Evolutionary conservation across 2,329 filamentous ascomycete species (phyloP), one percentile per base, ranked within the genome.

Genomic region (Colletotrichum sp.): DNA sequence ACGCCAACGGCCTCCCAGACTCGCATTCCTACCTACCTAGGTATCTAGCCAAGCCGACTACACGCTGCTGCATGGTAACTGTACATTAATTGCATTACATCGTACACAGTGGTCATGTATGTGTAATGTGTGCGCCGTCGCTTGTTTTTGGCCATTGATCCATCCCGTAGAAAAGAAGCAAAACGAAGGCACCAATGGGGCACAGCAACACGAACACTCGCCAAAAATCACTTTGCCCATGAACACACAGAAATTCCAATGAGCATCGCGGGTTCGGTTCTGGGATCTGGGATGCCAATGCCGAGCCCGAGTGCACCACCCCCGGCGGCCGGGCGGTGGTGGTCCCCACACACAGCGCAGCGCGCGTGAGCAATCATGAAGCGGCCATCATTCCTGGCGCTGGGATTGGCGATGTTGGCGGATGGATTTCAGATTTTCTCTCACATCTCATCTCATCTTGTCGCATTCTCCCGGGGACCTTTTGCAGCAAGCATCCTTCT

Each of bases 401-500:
- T 30, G 19, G 30, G 34, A 52, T 52, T 52, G 44, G 44, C 44
- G 60, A 71, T 72, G 66, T 34, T 55, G 64, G 64, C 25, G 28
- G 28, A 12, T 28, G 48, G 52, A 25, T 11, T 28, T 30, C 44
- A 39, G n/a, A 32, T 13, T 68, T 72, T 76, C 64, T 68, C 74
- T 74, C 70, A 73, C 68, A 72, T 75, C 68, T 75, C 74, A 76
- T 74, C 74, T 74, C 64, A 69, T 74, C 70, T 69, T 63, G 32
- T 59, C 44, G 25, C 64, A 39, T 63, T 44, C 32, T 25, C 27
- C 68, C 68, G 61, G 69, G 64, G 60, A 12, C 65, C 32, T 65
- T 36, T 30, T 12, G 69, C 57, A n/a, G 39, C 61, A 48, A 25
- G 36, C 64, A 59, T 75, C 65, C 70, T 68, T 52, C 44, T 52